Conservation (phyloP, 2,329 filamentous ascomycete genomes). For the Pseudogymnoascus sp. region DNA sequence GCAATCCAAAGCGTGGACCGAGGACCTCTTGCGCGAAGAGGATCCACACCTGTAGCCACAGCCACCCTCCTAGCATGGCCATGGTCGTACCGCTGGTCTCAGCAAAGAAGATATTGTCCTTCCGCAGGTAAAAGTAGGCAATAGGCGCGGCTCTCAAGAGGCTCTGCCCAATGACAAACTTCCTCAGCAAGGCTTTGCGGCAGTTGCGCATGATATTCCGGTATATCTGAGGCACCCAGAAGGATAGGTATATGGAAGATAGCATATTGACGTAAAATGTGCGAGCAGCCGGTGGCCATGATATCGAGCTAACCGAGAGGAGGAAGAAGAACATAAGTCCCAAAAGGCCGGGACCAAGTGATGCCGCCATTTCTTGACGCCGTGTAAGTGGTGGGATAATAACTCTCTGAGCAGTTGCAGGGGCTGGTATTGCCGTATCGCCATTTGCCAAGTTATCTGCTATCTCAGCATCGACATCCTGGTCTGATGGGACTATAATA, state of each 20-base stretch:
- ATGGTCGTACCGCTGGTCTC: conserved; percentile 59
- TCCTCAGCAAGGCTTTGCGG: conserved; percentile 82
- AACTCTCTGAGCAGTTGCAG: conserved; percentile 23
- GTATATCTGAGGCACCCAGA: conserved; percentile 88
- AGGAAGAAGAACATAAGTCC: conserved; percentile 47
- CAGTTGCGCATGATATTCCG: conserved; percentile 88
- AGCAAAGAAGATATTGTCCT: conserved; percentile 74
- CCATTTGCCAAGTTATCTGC: conserved; percentile 29
- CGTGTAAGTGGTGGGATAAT: conserved; percentile 15
- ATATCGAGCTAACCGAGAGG: conserved; percentile 48
- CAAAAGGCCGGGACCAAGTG: conserved; percentile 47
- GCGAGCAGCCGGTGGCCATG: conserved; percentile 49
- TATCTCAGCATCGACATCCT: conserved; percentile 55
- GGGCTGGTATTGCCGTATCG: conserved; percentile 19
- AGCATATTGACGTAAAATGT: conserved; percentile 53
- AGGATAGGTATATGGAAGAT: conserved; percentile 69
- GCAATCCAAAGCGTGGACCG: conserved; percentile 80
- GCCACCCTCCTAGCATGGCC: conserved; percentile 59
- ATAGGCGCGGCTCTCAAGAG: conserved; percentile 69
- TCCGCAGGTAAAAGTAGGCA: conserved; percentile 72
- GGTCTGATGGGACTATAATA: conserved; percentile 54
- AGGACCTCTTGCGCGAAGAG: conserved; percentile 77
- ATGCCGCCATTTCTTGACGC: conserved; percentile 40
- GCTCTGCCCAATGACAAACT: conserved; percentile 80
- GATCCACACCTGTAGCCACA: conserved; percentile 76